phyloP scores from a whole-genome alignment of 306 rosid genomes.

The Dalbergia cultrata region DNA sequence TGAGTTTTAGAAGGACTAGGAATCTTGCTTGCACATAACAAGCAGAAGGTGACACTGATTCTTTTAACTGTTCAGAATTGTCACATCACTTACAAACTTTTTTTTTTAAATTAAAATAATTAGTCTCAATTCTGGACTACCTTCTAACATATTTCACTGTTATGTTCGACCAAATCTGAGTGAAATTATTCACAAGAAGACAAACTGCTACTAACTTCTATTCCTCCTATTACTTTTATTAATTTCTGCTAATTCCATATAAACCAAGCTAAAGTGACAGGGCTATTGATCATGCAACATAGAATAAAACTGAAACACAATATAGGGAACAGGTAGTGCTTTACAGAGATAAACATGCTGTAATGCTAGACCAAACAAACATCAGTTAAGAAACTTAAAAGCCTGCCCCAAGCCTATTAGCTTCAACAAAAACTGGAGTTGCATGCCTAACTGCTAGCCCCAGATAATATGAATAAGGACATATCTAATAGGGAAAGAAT shows the following conservation, averaged over 20 bases:
- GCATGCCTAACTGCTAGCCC: slow-evolving; percentile 3
- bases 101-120: background rate
- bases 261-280: slow-evolving; percentile 2
- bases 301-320: slow-evolving; percentile 18
- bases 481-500: background rate
- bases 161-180: slow-evolving; percentile 9
- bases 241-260: slow-evolving; percentile 29
- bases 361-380: slow-evolving; percentile 27
- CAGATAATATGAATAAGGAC: background rate
- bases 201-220: background rate
- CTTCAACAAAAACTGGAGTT: slow-evolving; percentile 1
- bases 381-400: slow-evolving; percentile 19
- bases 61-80: background rate
- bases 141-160: slow-evolving; percentile 25
- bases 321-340: background rate
- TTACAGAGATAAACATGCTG: slow-evolving; percentile 26
- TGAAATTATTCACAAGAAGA: slow-evolving; percentile 11
- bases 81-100: background rate
- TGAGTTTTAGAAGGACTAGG: background rate
- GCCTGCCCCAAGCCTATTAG: slow-evolving; percentile 12
- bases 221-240: background rate
- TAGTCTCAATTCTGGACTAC: background rate
- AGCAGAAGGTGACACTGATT: background rate
- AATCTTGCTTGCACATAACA: slow-evolving; percentile 25
- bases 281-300: background rate